Conservation (phyloP, 306 rosid species). For the Adenanthera pavonina region DNA sequence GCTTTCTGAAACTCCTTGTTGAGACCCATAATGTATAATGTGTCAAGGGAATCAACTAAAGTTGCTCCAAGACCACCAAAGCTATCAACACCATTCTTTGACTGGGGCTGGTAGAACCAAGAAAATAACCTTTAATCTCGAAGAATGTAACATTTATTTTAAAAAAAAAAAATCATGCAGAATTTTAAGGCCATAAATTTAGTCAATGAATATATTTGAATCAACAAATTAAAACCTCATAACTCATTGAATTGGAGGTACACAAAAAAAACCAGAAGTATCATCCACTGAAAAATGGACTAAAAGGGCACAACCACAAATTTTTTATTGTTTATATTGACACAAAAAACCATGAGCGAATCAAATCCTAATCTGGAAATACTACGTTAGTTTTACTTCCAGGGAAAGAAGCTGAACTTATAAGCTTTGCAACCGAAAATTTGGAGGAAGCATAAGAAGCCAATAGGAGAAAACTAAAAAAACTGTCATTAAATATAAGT, state of each 20-base stretch:
- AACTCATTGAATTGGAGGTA: constrained; percentile 22
- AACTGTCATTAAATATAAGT: constrained; percentile 27
- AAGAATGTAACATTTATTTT: constrained; percentile 17
- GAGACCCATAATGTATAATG: constrained; percentile 96
- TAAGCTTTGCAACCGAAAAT: constrained; percentile 11
- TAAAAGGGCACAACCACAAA: constrained; percentile 20
- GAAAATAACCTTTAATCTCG: constrained; percentile 40
- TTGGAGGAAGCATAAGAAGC: constrained; percentile 16
- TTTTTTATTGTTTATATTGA: not conserved
- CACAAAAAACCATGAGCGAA: constrained; percentile 22
- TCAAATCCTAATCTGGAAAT: constrained; percentile 23
- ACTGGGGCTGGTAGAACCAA: constrained; percentile 77
- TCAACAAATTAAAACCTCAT: constrained; percentile 19
- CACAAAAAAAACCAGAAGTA: not conserved
- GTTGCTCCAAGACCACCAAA: constrained; percentile 99
- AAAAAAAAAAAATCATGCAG: not conserved
- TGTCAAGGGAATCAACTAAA: constrained; percentile 91
- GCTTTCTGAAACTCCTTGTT: constrained; percentile 85
- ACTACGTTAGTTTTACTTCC: constrained; percentile 14
- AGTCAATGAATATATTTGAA: constrained; percentile 7
- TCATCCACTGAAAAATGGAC: constrained; percentile 20
- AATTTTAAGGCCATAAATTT: constrained; percentile 24
- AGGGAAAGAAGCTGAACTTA: constrained; percentile 34
- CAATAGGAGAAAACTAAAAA: not conserved
- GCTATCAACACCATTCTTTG: constrained; percentile 91